These are phyloP conservation scores for Coniochaeta sp. DNA, from an alignment of 2,329 filamentous ascomycete species.

Conservation along the genomic window DNA sequence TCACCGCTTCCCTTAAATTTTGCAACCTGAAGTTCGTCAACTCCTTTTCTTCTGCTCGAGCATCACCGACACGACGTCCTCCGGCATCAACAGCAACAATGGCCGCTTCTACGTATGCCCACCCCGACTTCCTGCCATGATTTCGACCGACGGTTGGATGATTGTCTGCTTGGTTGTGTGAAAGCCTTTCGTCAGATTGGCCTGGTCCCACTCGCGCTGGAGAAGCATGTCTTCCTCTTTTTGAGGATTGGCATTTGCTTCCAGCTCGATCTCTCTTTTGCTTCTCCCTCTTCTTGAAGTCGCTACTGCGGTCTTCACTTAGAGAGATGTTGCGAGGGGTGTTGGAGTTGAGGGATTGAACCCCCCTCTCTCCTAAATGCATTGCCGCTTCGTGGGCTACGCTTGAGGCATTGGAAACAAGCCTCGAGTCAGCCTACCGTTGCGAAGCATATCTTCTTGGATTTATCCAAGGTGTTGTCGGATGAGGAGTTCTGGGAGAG, in stretches of 20 bases:
- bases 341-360: slow-evolving; percentile 67
- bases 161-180: slow-evolving; percentile 9
- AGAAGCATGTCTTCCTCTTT: slow-evolving; percentile 33
- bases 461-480: slow-evolving; percentile 64
- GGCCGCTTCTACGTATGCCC: slow-evolving; percentile 18
- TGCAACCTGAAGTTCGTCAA: slow-evolving; percentile 7
- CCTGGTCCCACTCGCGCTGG: slow-evolving; percentile 82
- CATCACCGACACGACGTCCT: slow-evolving; percentile 16
- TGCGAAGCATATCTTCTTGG: slow-evolving; percentile 45
- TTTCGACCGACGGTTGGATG: slow-evolving; percentile 12
- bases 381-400: slow-evolving; percentile 49
- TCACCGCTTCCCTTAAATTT: too few species aligned
- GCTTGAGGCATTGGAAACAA: background rate
- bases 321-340: slow-evolving; percentile 61
- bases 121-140: slow-evolving; percentile 11
- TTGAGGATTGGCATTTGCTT: slow-evolving; percentile 37
- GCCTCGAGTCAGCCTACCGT: slow-evolving; percentile 1
- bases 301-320: slow-evolving; percentile 36
- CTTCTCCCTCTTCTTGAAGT: slow-evolving; percentile 45
- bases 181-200: slow-evolving; percentile 61
- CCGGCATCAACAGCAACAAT: slow-evolving; percentile 18
- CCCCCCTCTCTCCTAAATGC: slow-evolving; percentile 65
- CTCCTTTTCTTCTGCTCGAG: slow-evolving; percentile 6
- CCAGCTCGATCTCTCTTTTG: slow-evolving; percentile 75
- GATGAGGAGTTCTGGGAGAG: slow-evolving; percentile 48